Evolutionary conservation across 2,329 filamentous ascomycete genomes (phyloP).

Genomic region (Myriosclerotinia scirpicola): DNA sequence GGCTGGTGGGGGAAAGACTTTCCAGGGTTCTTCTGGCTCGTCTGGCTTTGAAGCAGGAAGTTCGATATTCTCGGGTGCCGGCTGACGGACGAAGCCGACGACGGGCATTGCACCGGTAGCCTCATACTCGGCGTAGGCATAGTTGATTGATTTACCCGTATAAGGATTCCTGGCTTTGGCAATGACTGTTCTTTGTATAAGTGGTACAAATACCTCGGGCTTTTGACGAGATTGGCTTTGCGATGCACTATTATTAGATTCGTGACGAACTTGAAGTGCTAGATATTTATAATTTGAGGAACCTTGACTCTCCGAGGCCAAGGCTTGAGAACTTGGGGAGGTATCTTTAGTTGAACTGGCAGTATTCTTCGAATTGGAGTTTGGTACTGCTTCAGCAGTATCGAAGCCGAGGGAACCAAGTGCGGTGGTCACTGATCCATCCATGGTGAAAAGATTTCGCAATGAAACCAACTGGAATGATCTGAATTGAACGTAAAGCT

Average conservation of each 20-base stretch:
- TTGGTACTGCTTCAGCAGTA: neutral
- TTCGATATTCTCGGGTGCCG: conserved; percentile 4
- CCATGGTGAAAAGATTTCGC: conserved; percentile 2
- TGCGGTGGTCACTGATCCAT: no score
- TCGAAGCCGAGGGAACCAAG: neutral
- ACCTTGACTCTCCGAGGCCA: neutral
- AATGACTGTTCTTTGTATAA: neutral
- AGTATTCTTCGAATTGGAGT: neutral
- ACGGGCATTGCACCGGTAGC: neutral
- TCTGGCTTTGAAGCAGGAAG: conserved; percentile 13
- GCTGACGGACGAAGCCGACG: neutral
- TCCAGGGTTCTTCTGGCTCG: conserved; percentile 8
- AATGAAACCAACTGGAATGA: neutral
- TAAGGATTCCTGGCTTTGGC: neutral
- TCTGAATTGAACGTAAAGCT: neutral
- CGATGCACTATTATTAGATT: neutral
- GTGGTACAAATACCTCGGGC: neutral
- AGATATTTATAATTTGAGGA: neutral
- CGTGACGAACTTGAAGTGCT: neutral
- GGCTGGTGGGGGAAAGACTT: conserved; percentile 6
- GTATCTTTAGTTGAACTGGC: neutral
- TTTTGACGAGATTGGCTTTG: neutral
- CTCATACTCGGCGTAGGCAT: conserved; percentile 4
- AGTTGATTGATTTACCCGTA: neutral
- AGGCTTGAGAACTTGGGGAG: neutral